Evolutionary conservation across 2,329 filamentous ascomycete species (phyloP).

Genomic region (Dactylellina drechsleri): DNA sequence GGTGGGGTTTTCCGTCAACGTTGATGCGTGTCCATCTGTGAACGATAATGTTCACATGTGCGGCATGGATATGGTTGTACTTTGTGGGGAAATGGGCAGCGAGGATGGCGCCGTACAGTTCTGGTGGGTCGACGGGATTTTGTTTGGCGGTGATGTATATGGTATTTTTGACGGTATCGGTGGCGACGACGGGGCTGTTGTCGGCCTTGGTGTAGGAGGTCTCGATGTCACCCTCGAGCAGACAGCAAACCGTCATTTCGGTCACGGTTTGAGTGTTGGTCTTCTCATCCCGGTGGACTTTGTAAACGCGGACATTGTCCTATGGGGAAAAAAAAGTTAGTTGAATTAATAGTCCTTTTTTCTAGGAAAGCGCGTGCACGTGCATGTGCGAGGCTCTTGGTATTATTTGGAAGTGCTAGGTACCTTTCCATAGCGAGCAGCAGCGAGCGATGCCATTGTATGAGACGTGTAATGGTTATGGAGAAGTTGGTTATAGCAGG

Average conservation of each 20-base stretch:
- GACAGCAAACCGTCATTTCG: slow-evolving; percentile 93
- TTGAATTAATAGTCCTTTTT: not conserved
- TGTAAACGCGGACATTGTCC: slow-evolving; percentile 98
- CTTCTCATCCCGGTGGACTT: slow-evolving; percentile 82
- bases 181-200: slow-evolving; percentile 94
- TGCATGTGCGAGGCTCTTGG: slow-evolving; percentile 2
- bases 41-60: slow-evolving; percentile 81
- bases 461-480: too few relatives aligned
- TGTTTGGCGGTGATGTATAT: slow-evolving; percentile 95
- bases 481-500: too few relatives aligned
- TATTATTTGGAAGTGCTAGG: not conserved
- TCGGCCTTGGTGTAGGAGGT: slow-evolving; percentile 85
- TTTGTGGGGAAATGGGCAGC: slow-evolving; percentile 87
- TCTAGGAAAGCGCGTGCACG: not conserved
- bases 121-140: slow-evolving; percentile 88
- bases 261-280: slow-evolving; percentile 84
- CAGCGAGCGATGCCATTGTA: slow-evolving; percentile 56
- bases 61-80: slow-evolving; percentile 86
- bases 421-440: slow-evolving; percentile 59
- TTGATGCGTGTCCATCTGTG: slow-evolving; percentile 92
- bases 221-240: slow-evolving; percentile 93
- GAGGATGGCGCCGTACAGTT: slow-evolving; percentile 86
- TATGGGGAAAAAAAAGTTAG: slow-evolving; percentile 62
- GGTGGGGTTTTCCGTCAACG: slow-evolving; percentile 87
- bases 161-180: slow-evolving; percentile 98